phyloP scores from a whole-genome alignment of 257 asterid species.

The Solanum virginianum region DNA sequence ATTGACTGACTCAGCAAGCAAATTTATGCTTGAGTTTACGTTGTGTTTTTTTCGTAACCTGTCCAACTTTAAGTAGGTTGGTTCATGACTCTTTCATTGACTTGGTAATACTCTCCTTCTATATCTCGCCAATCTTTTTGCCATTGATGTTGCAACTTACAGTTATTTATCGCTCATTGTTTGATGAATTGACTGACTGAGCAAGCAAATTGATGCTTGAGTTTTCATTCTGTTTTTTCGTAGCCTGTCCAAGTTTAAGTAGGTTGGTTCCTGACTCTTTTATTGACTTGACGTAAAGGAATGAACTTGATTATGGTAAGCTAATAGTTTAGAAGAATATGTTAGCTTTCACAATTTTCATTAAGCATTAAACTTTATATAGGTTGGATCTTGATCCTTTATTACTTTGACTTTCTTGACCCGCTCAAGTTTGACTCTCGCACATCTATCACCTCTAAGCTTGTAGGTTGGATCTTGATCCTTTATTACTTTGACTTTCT shows the following conservation, averaged over 20 bases:
- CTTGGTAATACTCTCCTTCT: constrained; percentile 8
- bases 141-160: background rate
- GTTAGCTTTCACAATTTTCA: background rate
- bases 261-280: background rate
- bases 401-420: background rate
- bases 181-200: background rate
- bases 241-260: background rate
- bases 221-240: background rate
- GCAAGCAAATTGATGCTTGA: background rate
- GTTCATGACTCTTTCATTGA: background rate
- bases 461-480: background rate
- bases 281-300: background rate
- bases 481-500: background rate
- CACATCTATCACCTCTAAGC: background rate
- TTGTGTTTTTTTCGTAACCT: background rate
- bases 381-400: background rate
- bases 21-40: background rate
- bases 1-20: background rate
- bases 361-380: background rate
- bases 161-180: background rate
- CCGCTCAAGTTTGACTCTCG: background rate
- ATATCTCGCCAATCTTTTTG: background rate
- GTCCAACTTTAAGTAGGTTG: background rate
- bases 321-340: background rate
- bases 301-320: background rate